These are phyloP conservation scores for Fusarium udum DNA, from an alignment of 2,329 filamentous ascomycete genomes.

Conservation along the genomic window DNA sequence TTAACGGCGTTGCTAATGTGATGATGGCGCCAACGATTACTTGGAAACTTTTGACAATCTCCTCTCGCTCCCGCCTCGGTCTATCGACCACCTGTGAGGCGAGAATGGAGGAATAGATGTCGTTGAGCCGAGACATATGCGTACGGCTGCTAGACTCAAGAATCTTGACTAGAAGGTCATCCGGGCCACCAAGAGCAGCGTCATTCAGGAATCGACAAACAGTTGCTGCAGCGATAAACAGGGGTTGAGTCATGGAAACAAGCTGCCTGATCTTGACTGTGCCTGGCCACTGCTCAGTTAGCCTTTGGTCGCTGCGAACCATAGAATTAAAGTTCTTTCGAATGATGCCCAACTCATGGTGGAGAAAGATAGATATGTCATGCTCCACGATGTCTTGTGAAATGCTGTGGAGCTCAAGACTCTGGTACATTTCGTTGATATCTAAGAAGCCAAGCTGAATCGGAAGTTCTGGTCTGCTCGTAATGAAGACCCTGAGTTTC, in stretches of 20 bases:
- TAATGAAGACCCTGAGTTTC: not conserved
- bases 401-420: not conserved
- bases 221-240: not conserved
- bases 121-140: not conserved
- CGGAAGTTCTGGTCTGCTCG: not conserved
- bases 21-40: not conserved
- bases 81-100: not conserved
- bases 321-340: not conserved
- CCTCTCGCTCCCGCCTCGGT: not conserved
- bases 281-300: not conserved
- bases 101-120: not conserved
- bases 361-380: not conserved
- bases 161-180: not conserved
- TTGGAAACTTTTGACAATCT: not conserved
- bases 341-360: not conserved
- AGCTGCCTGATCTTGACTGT: not conserved
- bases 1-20: not conserved
- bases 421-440: not conserved
- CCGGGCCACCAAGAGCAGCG: not conserved
- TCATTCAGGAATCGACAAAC: not conserved
- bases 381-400: not conserved
- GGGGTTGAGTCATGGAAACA: not conserved
- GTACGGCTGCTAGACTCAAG: not conserved
- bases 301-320: rapidly evolving
- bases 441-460: not conserved